Conservation (phyloP, 345 rosid species). For the Citrus hindsii region DNA sequence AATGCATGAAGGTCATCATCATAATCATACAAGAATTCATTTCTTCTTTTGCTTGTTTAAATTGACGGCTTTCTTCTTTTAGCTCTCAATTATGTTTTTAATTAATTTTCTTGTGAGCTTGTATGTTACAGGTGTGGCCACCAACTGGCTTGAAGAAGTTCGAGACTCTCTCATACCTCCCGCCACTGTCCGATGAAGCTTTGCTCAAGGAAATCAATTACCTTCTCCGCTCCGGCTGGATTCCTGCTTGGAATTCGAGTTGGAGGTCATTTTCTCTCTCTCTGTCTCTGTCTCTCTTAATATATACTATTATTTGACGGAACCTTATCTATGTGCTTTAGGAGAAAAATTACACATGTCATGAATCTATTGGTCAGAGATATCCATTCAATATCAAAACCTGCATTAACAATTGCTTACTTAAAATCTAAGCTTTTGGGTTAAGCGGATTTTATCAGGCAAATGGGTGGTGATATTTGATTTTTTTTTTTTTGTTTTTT, state of each 20-base stretch:
- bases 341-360: no score
- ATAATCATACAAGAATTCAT: no score
- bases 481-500: no score
- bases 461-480: neutral
- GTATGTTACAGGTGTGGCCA: constrained; percentile 44
- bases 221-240: constrained; percentile 56
- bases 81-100: neutral
- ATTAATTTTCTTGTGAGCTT: neutral
- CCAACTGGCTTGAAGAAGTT: constrained; percentile 39
- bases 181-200: constrained; percentile 15
- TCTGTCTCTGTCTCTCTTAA: neutral
- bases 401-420: no score
- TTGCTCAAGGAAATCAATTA: constrained; percentile 47
- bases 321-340: no score
- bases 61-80: no score
- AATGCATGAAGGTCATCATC: constrained; percentile 43
- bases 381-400: no score
- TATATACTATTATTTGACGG: neutral
- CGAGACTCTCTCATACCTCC: constrained; percentile 47
- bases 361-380: no score
- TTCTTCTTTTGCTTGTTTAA: no score
- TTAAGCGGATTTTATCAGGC: neutral
- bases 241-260: constrained; percentile 74
- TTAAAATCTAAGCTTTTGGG: no score
- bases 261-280: constrained; percentile 21